Base-by-base conservation (phyloP, 2,329 filamentous ascomycete species). In the Diplodia scrobiculata region DNA sequence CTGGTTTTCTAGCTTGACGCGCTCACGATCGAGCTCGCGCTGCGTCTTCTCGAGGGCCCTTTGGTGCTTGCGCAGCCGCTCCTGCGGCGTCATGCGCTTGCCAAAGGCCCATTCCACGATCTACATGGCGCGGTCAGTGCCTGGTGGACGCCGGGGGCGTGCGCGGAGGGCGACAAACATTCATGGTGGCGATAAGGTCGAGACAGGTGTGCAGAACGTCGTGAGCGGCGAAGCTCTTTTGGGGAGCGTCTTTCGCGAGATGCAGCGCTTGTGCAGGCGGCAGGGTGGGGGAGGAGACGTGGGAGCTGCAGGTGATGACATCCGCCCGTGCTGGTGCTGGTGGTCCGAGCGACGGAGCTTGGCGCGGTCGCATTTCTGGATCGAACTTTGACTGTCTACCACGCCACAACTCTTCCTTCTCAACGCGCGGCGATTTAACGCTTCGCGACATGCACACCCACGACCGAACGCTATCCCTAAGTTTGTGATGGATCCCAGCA, bases 21-120 rank as follows among this genome's bases (percentile, higher is more conserved):
- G 87, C 78, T 97, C 94, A 69, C 96, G 90, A 75, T 99, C 95
- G 63, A 99, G 86, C 78, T 99, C 95, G 72, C 95, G 89, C 75
- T 98, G 95, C 11, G 95, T 96, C 83, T 97, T 97, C 80, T 99
- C 95, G 70, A 99, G 88, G 71, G 95, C 92, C 73, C 95, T 88
- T 81, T 98, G 95, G 79, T 99, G 96, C 84, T 94, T 94, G 79
- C 91, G 89, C 78, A 94, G 84, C 78, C 91, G 89, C 84, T 95
- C 91, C 27, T 92, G 92, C 3, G 95, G 94, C 84, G 95, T 99
- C 87, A 98, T 96, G 80, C 95, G 95, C 86, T 97, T 98, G 71
- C 95, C 95, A 76, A 99, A 99, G 47, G 94, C 94, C 93, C 95
- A 99, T 86, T 99, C 95, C 69, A 99, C 86, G 76, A 98, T 91